A percentile compares a stretch with the other conserved stretches of the same genome.
Conservation (phyloP, 1,284 basidiomycete species). For the Papiliotrema fonsecae region DNA sequence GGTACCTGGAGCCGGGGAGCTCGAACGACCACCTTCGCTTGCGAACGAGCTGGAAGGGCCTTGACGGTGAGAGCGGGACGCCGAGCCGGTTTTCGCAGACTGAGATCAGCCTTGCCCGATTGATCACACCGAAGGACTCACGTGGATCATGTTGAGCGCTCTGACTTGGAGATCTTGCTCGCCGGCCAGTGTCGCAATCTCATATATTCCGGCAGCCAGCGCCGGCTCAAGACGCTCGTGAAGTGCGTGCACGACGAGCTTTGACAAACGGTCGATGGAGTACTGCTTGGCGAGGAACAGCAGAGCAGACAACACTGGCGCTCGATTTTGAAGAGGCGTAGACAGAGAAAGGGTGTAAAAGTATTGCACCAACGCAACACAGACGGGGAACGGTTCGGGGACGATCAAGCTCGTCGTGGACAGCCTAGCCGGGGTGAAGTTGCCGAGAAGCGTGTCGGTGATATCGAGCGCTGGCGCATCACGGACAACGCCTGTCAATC, state of each 20-base stretch:
- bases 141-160: constrained; percentile 71
- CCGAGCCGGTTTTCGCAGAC: constrained; percentile 15
- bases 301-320: constrained; percentile 80
- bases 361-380: constrained; percentile 84
- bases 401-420: constrained; percentile 67
- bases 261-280: constrained; percentile 66
- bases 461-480: constrained; percentile 31
- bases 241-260: constrained; percentile 83
- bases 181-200: constrained; percentile 84
- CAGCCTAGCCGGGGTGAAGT: constrained; percentile 35
- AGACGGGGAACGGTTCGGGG: constrained; percentile 83
- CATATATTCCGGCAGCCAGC: constrained; percentile 83
- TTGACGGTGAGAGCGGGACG: constrained; percentile 16
- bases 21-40: constrained; percentile 9
- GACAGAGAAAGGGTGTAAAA: constrained; percentile 80
- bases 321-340: constrained; percentile 84
- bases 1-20: background rate
- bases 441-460: constrained; percentile 34
- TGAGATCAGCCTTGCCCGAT: background rate
- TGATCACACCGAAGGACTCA: constrained; percentile 39
- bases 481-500: constrained; percentile 16
- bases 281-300: constrained; percentile 81
- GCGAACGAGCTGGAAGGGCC: constrained; percentile 15
- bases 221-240: constrained; percentile 76
- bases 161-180: constrained; percentile 83